Evolutionary conservation across 1,284 basidiomycete genomes (phyloP), one percentile per base, ranked within the genome.

Genomic region (Polyporus tsugae): DNA sequence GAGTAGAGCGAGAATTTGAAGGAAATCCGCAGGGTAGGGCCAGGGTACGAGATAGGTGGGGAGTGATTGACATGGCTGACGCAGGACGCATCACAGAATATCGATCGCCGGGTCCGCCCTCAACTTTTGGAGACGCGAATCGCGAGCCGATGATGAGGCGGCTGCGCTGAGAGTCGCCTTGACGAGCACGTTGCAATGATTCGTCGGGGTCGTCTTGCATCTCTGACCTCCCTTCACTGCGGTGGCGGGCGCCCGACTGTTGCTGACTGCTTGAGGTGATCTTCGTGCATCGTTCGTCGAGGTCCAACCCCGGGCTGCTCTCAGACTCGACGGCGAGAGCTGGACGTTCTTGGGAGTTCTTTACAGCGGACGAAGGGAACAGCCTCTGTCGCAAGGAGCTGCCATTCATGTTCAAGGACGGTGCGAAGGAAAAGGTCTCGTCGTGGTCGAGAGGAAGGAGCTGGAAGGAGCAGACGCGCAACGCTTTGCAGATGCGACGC

Each of bases 81-180:
- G 6, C 55, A 36, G 58, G 22, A 25, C 36, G n/a, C 17, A 39
- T 17, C 17, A 22, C n/a, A 25, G 58, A 17, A n/a, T 3, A 13
- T 17, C 36, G 39, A 22, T 60, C 57, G n/a, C 38, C 60, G 35
- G 62, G 11, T 29, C 19, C 63, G 22, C 65, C 70, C 4, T 52
- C n/a, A 39, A 39, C 38, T 33, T 68, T 66, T 15, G 66, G 62
- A 58, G 70, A 70, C 25, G 38, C 19, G 25, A 68, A 63, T 62
- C 67, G 65, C 9, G 70, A 44, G 17, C 65, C 63, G 10, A 73
- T 63, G 17, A 69, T 64, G 19, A 72, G 65, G 29, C 69, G 70
- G 33, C 67, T 69, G 41, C 67, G 59, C 19, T 67, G 68, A 49
- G 70, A 66, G 17, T 67, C 68, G 15, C 42, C 41, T 63, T 66